Evolutionary conservation across 2,329 filamentous ascomycete species (phyloP).

Genomic region (Penicillium sp.): DNA sequence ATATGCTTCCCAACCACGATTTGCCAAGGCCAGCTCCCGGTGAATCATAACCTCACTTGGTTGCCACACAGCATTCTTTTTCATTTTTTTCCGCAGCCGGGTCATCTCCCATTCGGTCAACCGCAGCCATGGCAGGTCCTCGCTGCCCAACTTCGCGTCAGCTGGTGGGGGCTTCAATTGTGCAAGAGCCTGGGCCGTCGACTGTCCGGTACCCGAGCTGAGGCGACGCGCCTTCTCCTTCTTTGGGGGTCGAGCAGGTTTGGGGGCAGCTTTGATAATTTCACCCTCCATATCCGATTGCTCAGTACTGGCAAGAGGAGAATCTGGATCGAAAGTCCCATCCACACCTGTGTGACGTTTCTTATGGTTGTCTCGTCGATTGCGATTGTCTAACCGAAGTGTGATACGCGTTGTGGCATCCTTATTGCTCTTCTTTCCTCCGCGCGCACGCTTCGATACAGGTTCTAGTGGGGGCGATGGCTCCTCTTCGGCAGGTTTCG

Average conservation of each 20-base stretch:
- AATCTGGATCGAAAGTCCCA: slow-evolving; percentile 44
- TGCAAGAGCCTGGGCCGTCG: slow-evolving; percentile 61
- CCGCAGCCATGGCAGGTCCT: slow-evolving; percentile 62
- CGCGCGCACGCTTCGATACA: slow-evolving; percentile 40
- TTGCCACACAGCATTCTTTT: slow-evolving; percentile 69
- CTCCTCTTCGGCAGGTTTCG: slow-evolving; percentile 60
- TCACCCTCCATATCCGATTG: slow-evolving; percentile 45
- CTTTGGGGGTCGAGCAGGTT: slow-evolving; percentile 33
- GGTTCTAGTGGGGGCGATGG: slow-evolving; percentile 52
- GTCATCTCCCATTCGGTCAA: slow-evolving; percentile 68
- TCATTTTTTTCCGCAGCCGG: slow-evolving; percentile 65
- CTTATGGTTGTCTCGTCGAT: slow-evolving; percentile 33
- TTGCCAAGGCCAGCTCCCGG: slow-evolving; percentile 60
- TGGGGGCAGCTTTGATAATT: slow-evolving; percentile 8
- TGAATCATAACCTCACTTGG: slow-evolving; percentile 67
- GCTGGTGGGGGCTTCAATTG: slow-evolving; percentile 59
- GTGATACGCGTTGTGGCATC: slow-evolving; percentile 43
- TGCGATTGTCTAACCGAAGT: slow-evolving; percentile 39
- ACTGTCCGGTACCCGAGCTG: slow-evolving; percentile 38
- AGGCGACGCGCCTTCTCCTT: slow-evolving; percentile 43
- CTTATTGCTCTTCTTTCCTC: slow-evolving; percentile 40
- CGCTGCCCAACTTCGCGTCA: slow-evolving; percentile 60
- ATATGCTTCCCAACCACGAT: slow-evolving; percentile 55
- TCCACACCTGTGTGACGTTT: slow-evolving; percentile 39
- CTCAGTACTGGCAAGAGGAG: slow-evolving; percentile 48